These are phyloP conservation scores for Aspergillus pseudonomiae DNA, from an alignment of 2,329 filamentous ascomycete species.

Conservation along the genomic window DNA sequence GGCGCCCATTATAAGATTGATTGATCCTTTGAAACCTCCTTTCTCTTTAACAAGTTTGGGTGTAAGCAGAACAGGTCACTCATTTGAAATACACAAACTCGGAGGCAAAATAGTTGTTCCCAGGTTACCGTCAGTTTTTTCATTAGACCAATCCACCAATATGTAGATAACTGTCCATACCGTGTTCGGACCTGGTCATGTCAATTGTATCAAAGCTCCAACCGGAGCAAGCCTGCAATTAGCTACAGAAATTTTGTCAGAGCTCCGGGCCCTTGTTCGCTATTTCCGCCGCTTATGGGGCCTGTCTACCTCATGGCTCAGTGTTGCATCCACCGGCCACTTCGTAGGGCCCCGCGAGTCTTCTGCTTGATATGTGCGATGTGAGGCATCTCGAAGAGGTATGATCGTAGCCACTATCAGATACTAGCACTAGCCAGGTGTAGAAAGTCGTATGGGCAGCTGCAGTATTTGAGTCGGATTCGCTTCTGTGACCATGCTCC, in stretches of 20 bases:
- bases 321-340: not conserved
- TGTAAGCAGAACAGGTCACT: not conserved
- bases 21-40: not conserved
- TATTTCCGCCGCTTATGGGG: not conserved
- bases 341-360: not conserved
- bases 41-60: no score
- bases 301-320: not conserved
- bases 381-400: conserved; percentile 10
- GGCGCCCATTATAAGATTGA: not conserved
- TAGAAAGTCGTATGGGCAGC: conserved; percentile 34
- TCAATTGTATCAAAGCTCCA: conserved; percentile 34
- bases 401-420: conserved; percentile 3
- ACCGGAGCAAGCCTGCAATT: conserved; percentile 22
- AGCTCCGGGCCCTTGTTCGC: conserved; percentile 4
- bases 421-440: conserved; percentile 23
- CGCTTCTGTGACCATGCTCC: conserved; percentile 21
- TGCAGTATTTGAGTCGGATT: conserved; percentile 33
- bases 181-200: conserved; percentile 10
- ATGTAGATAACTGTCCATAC: not conserved
- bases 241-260: conserved; percentile 26
- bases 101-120: not conserved
- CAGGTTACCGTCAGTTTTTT: not conserved
- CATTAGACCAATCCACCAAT: not conserved
- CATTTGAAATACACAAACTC: not conserved
- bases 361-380: conserved; percentile 6